A percentile compares a stretch with the other conserved stretches of the same genome.
These are phyloP conservation scores for Gossypium herbaceum DNA, from an alignment of 345 rosid species.

Conservation along the genomic window DNA sequence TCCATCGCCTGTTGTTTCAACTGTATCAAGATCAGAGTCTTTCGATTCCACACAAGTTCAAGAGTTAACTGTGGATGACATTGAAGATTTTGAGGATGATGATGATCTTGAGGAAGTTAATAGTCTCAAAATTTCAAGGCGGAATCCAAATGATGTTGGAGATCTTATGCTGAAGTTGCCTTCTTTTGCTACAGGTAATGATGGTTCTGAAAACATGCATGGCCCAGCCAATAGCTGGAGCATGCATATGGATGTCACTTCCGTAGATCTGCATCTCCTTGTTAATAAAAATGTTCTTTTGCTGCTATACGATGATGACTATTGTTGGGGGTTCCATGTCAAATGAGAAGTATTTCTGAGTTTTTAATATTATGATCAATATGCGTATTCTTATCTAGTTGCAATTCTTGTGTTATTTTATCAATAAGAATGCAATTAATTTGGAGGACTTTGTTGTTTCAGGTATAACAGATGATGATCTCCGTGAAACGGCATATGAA, in stretches of 20 bases:
- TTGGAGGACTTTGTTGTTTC: conserved; percentile 17
- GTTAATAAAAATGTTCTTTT: not conserved
- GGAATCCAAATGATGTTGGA: conserved; percentile 60
- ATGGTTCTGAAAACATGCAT: not conserved
- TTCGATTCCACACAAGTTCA: conserved; percentile 58
- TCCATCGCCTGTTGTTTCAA: conserved; percentile 45
- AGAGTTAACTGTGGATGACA: conserved; percentile 96
- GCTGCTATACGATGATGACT: not conserved
- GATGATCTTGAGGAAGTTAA: conserved; percentile 58
- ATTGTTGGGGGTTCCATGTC: not conserved
- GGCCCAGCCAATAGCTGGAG: not conserved
- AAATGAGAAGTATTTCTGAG: not conserved
- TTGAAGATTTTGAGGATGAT: conserved; percentile 92
- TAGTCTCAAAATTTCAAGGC: conserved; percentile 68
- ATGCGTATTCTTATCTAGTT: not conserved
- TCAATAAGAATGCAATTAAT: conserved; percentile 11
- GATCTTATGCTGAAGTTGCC: conserved; percentile 78
- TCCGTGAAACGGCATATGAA: conserved; percentile 93
- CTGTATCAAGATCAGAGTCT: conserved; percentile 60
- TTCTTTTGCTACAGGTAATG: conserved; percentile 76
- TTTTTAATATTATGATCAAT: not conserved
- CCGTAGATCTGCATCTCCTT: not conserved
- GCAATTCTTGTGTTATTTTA: not conserved
- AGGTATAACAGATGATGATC: conserved; percentile 91
- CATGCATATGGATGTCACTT: not conserved